Base-by-base conservation (phyloP, 2,329 filamentous ascomycete species). In the Sarocladiaceae sp. region DNA sequence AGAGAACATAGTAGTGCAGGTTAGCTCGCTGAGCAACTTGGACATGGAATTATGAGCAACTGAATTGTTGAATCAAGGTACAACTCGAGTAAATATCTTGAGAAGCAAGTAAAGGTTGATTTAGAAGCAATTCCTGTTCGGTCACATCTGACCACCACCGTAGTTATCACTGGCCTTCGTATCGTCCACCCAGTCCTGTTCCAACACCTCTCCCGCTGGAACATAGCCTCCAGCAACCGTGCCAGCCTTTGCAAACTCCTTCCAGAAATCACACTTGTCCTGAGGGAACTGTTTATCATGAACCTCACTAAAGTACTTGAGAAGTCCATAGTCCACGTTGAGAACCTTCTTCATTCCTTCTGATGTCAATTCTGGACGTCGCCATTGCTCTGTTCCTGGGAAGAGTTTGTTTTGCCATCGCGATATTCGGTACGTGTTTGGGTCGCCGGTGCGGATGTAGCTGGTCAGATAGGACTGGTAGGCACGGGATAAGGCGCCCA, bases 191-290 rank as follows among this genome's bases (percentile, higher is more conserved):
- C 25, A 46, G 22, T 46, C 22, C 25, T 46, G 40, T 4, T 26
- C 40, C 40, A 46, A 42, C 7, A 23, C 17, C 40, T 46, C 40
- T 10, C 40, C 40, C 4, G n/a, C 13, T 15, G 40, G 40, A 11
- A 46, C 40, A 15, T 46, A 46, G n/a, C 22, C 25, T 28, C 40
- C 40, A 10, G 40, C 40, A 6, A 46, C 40, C 10, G 40, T 46
- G 8, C 11, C 40, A 3, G 40, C 22, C 40, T 28, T 7, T 4
- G 40, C 25, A 29, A 46, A 46, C 22, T 29, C 11, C 40, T 17
- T 26, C 40, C 40, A 46, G 22, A 46, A 28, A 15, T 29, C 40
- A 25, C 40, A 46, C 23, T 46, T 46, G 40, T 26, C 40, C 40
- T 28, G 26, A 4, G 40, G 40, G 5, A 46, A 11, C 25, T 46